Percentiles rank a stretch among this genome's conserved stretches.
Evolutionary conservation across 148 eudicot genomes (phyloP).

Genomic region (Fagopyrum esculentum): DNA sequence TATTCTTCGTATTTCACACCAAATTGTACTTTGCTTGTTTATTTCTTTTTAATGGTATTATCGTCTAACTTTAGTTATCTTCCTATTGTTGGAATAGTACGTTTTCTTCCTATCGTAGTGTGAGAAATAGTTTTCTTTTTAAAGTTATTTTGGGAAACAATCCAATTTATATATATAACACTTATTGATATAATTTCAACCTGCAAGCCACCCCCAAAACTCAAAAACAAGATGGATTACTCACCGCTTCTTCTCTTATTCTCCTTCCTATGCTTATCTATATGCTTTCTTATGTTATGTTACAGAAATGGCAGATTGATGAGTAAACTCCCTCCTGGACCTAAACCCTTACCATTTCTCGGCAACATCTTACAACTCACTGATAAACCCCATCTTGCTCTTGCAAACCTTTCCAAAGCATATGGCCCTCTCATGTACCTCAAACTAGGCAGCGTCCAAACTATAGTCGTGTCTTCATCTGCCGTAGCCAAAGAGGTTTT

Average conservation of each 20-base stretch:
- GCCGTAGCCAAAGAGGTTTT: conserved; percentile 12
- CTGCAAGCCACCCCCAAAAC: background rate
- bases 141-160: no score
- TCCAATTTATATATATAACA: no score
- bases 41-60: no score
- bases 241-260: background rate
- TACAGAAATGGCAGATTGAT: background rate
- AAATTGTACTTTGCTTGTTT: no score
- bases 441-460: conserved; percentile 11
- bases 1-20: no score
- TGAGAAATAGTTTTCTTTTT: no score
- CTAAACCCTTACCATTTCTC: conserved; percentile 11
- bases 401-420: conserved; percentile 9
- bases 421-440: conserved; percentile 18
- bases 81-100: no score
- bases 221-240: background rate
- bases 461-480: conserved; percentile 17
- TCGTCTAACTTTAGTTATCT: no score
- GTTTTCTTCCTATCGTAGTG: no score
- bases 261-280: background rate
- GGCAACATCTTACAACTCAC: conserved; percentile 22
- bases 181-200: background rate
- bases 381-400: conserved; percentile 3
- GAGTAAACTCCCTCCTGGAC: conserved; percentile 15
- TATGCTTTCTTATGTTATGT: background rate